These are phyloP conservation scores for Candida saitoana DNA, from an alignment of 805 yeast genomes.

Conservation along the genomic window DNA sequence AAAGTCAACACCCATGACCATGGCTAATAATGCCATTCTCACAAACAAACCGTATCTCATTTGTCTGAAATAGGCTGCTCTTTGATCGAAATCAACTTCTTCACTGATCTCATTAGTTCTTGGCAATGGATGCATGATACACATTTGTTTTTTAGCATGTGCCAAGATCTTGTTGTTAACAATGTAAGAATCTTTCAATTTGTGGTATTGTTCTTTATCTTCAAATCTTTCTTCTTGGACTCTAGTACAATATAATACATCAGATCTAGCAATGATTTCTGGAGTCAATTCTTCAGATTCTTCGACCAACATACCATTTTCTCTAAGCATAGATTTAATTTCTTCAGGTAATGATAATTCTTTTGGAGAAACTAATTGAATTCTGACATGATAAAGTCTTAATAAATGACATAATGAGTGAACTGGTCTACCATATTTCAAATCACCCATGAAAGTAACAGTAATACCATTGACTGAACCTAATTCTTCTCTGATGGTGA, in stretches of 20 bases:
- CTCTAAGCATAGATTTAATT: constrained; percentile 60
- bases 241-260: constrained; percentile 95
- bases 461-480: constrained; percentile 98
- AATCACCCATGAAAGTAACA: constrained; percentile 97
- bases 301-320: constrained; percentile 62
- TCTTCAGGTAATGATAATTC: constrained; percentile 81
- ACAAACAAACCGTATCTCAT: constrained; percentile 98
- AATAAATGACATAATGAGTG: constrained; percentile 91
- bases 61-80: constrained; percentile 99
- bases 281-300: constrained; percentile 79
- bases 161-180: constrained; percentile 89
- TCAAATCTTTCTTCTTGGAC: constrained; percentile 95
- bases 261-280: constrained; percentile 83
- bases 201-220: constrained; percentile 69
- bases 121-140: constrained; percentile 98
- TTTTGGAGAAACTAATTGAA: constrained; percentile 87
- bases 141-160: constrained; percentile 96
- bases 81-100: constrained; percentile 98
- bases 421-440: constrained; percentile 97
- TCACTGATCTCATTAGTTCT: constrained; percentile 94
- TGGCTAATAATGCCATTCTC: constrained; percentile 96
- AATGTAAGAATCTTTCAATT: constrained; percentile 85
- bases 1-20: constrained; percentile 95
- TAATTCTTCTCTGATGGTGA: constrained; percentile 97
- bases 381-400: constrained; percentile 86